These are phyloP conservation scores for Fusarium sp. DNA, from an alignment of 2,329 filamentous ascomycete genomes.

Conservation along the genomic window DNA sequence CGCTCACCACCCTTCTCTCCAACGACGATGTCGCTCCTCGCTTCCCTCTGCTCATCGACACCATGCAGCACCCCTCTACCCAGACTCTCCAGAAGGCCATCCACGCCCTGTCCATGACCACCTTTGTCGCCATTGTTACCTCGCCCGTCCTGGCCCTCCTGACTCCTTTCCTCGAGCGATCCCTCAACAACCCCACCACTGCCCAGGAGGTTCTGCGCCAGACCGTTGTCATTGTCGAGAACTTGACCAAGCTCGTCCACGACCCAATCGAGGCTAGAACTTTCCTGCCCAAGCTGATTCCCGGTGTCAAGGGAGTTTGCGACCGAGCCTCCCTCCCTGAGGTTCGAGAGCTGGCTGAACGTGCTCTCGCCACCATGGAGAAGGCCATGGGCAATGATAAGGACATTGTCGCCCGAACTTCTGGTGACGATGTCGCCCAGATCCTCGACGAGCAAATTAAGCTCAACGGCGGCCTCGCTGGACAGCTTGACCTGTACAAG, in stretches of 20 bases:
- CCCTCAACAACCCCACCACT: conserved; percentile 90
- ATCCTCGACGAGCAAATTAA: conserved; percentile 82
- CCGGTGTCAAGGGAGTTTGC: conserved; percentile 90
- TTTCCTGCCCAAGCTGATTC: conserved; percentile 94
- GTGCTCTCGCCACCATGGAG: conserved; percentile 87
- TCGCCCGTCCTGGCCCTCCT: conserved; percentile 94
- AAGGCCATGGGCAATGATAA: conserved; percentile 87
- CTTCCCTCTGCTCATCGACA: conserved; percentile 91
- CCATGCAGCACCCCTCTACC: conserved; percentile 93
- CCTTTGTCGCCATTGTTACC: conserved; percentile 97
- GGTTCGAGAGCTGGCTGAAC: conserved; percentile 88
- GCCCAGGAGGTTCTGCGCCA: conserved; percentile 94
- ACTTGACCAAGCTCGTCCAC: conserved; percentile 97
- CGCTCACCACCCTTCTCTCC: conserved; percentile 87
- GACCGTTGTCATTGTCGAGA: conserved; percentile 96
- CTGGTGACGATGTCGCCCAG: conserved; percentile 78
- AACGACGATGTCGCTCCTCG: conserved; percentile 97
- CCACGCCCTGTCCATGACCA: conserved; percentile 95
- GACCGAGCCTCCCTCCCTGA: conserved; percentile 93
- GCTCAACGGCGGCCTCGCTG: conserved; percentile 72
- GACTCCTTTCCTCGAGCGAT: conserved; percentile 93
- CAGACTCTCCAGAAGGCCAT: conserved; percentile 95
- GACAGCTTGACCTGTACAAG: conserved; percentile 73
- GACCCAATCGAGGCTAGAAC: conserved; percentile 93
- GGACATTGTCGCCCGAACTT: conserved; percentile 74